These are phyloP conservation scores for Brassica hybrid DNA, from an alignment of 441 rosid species.

Conservation along the genomic window DNA sequence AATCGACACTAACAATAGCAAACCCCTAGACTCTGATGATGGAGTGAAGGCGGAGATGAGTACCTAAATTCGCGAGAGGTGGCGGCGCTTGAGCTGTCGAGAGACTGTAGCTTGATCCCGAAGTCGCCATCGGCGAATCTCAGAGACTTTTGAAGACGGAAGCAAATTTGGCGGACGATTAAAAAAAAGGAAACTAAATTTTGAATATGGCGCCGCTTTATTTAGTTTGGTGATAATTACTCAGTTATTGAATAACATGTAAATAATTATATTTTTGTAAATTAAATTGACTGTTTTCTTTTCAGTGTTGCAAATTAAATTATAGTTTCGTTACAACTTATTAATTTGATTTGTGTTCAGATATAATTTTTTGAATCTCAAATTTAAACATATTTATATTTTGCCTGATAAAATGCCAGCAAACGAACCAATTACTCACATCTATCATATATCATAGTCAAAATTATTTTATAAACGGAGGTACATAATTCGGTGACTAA, in stretches of 20 bases:
- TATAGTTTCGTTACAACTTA: no score
- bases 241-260: no score
- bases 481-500: neutral
- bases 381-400: no score
- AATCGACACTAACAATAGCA: conserved; percentile 19
- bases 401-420: no score
- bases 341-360: no score
- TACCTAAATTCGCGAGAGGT: conserved; percentile 24
- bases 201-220: neutral
- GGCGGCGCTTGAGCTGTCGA: conserved; percentile 31
- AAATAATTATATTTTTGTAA: no score
- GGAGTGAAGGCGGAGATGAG: neutral
- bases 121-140: conserved; percentile 36
- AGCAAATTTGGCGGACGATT: conserved; percentile 22
- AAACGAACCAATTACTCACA: no score
- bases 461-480: neutral
- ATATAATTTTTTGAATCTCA: no score
- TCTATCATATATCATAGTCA: neutral
- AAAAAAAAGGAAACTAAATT: neutral
- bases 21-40: conserved; percentile 11
- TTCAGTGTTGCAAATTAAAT: no score
- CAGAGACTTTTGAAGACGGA: conserved; percentile 17
- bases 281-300: no score
- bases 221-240: neutral
- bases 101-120: conserved; percentile 37